These are phyloP conservation scores for Microdochium bolleyi DNA, from an alignment of 2,329 filamentous ascomycete genomes.

Conservation along the genomic window DNA sequence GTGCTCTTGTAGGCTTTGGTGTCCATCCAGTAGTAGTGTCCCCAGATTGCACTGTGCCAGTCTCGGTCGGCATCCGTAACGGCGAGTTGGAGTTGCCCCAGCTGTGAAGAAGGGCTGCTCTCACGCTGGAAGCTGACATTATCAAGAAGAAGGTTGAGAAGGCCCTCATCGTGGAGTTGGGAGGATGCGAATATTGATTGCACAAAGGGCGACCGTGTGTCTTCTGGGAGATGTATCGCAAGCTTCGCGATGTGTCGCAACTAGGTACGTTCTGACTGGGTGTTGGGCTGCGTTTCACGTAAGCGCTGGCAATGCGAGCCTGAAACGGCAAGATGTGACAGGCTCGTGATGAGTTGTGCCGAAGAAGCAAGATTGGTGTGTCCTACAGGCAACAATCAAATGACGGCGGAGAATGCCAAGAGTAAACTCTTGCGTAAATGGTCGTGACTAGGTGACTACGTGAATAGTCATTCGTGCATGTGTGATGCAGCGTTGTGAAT, in stretches of 20 bases:
- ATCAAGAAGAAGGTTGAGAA: not conserved
- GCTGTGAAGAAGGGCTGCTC: not conserved
- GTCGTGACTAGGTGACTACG: not conserved
- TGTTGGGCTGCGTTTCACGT: not conserved
- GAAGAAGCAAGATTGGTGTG: not conserved
- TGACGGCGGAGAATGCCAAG: not conserved
- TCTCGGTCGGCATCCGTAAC: not conserved
- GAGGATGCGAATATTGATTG: not conserved
- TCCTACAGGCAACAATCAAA: not conserved
- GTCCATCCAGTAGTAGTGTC: not conserved
- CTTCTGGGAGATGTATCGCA: not conserved
- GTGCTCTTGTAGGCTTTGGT: conserved; percentile 3
- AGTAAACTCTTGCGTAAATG: not conserved
- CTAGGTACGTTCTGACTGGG: not conserved
- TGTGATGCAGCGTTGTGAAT: not conserved
- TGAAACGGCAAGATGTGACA: not conserved
- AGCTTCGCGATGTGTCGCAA: not conserved
- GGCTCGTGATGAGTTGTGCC: not conserved
- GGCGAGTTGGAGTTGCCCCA: not conserved
- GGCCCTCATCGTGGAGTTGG: not conserved
- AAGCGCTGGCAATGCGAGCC: not conserved
- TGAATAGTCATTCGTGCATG: not conserved
- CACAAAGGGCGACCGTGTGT: not conserved
- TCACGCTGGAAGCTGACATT: not conserved
- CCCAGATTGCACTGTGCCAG: not conserved